Percentiles rank a stretch among this genome's conserved stretches.
Evolutionary conservation across 2,329 filamentous ascomycete species (phyloP).

Genomic region (Aspergillus fischeri): DNA sequence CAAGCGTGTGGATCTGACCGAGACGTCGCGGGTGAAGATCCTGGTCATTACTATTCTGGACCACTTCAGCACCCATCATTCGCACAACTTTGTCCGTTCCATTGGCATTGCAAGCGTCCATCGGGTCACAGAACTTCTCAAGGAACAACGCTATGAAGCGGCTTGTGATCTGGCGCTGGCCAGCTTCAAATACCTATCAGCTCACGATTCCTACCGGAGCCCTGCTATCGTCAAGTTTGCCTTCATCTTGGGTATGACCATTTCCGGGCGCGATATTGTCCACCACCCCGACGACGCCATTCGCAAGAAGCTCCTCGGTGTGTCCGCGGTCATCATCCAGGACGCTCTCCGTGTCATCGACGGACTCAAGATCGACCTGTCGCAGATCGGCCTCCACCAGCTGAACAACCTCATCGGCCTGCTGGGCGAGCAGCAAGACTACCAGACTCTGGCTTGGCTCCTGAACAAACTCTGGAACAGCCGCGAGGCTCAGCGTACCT

Average conservation of each 20-base stretch:
- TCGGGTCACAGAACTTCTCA: constrained; percentile 27
- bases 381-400: constrained; percentile 38
- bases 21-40: constrained; percentile 25
- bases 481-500: constrained; percentile 41
- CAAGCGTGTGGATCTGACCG: constrained; percentile 22
- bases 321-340: constrained; percentile 40
- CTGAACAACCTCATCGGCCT: constrained; percentile 42
- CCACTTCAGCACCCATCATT: constrained; percentile 34
- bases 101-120: constrained; percentile 33
- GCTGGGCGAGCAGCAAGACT: constrained; percentile 44
- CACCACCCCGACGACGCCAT: constrained; percentile 30
- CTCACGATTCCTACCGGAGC: constrained; percentile 27
- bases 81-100: constrained; percentile 33
- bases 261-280: constrained; percentile 35
- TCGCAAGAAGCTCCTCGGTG: constrained; percentile 38
- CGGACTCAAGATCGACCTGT: constrained; percentile 41
- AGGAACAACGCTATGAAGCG: constrained; percentile 24
- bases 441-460: constrained; percentile 40
- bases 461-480: constrained; percentile 44
- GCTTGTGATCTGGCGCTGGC: constrained; percentile 33
- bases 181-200: constrained; percentile 31
- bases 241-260: constrained; percentile 30
- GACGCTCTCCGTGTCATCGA: constrained; percentile 39
- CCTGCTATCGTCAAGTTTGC: constrained; percentile 32
- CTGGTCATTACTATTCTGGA: constrained; percentile 30